A percentile compares a stretch with the other conserved stretches of the same genome.
Evolutionary conservation across 2,329 filamentous ascomycete species (phyloP).

Genomic region (Neonectria magnoliae): DNA sequence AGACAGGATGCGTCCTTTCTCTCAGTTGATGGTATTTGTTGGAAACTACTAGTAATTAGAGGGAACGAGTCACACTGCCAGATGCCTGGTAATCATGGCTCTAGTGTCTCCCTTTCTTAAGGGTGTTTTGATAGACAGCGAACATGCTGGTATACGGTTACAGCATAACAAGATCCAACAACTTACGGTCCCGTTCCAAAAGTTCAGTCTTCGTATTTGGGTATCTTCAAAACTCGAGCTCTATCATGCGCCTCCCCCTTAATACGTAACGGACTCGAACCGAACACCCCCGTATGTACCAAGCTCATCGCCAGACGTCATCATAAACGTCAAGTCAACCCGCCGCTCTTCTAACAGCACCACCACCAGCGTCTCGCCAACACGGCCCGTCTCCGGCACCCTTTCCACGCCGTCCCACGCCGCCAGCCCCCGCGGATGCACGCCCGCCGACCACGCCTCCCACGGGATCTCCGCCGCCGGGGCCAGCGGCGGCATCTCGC

Average conservation of each 20-base stretch:
- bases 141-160: neutral
- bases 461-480: slow-evolving; percentile 29
- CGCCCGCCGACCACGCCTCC: slow-evolving; percentile 36
- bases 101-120: neutral
- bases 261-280: slow-evolving; percentile 30
- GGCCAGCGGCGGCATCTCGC: slow-evolving; percentile 14
- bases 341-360: slow-evolving; percentile 29
- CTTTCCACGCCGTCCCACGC: slow-evolving; percentile 37
- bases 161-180: neutral
- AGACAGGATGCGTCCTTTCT: neutral
- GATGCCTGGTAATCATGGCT: neutral
- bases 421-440: slow-evolving; percentile 14
- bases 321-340: slow-evolving; percentile 35
- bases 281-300: slow-evolving; percentile 26
- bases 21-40: neutral
- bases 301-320: slow-evolving; percentile 32
- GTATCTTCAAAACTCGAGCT: slow-evolving; percentile 6
- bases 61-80: neutral
- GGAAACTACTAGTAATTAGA: neutral
- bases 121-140: neutral
- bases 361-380: slow-evolving; percentile 40
- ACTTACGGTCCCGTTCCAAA: neutral
- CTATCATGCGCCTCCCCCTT: neutral
- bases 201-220: neutral
- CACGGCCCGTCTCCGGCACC: slow-evolving; percentile 34